Base-by-base conservation (phyloP, 1,139 yeast genomes). In the Debaryomyces singareniensis region DNA sequence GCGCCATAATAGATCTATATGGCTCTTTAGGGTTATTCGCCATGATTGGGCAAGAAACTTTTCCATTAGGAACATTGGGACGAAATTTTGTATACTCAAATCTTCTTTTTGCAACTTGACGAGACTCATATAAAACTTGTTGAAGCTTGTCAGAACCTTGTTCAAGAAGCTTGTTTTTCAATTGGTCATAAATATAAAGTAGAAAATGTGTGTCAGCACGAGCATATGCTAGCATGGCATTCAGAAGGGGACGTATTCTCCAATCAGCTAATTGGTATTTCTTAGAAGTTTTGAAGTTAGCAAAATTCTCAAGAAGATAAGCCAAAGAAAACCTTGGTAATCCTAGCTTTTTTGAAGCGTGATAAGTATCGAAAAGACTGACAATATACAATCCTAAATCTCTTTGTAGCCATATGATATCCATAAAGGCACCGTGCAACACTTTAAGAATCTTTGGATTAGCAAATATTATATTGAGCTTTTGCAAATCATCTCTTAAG, bases 241-340 rank as follows among this genome's bases (percentile, higher is more conserved):
- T 54, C 3, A 86, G 73, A 31, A 91, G 60, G 0, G 99, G 98
- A 43, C 99, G 70, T 4, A 81, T 61, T 53, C 99, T 74, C 99
- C 99, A 91, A 55, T 91, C 99, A 1, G 97, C 95, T 39, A 91
- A 61, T 55, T 93, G 99, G 54, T 89, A 93, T 55, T 89, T 84
- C 48, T 93, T 93, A 5, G 96, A 84, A 0, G 98, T 89, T 42
- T 78, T 78, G 56, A 91, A 91, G 30, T 75, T 69, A 5, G 94
- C 95, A 55, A 71, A 86, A 13, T 71, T 71, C 46, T 89, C 95
- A 31, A 93, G 64, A 28, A 93, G 61, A 51, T 76, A 85, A 0
- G 96, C 96, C 37, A 93, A 67, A 24, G 96, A 82, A 47, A 82
- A 81, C 43, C 78, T 80, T 7, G 94, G 87, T 36, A 87, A 71